These are phyloP conservation scores for Coemansia nantahalensis DNA, from an alignment of 192 early-diverging fungal genomes.

Conservation along the genomic window DNA sequence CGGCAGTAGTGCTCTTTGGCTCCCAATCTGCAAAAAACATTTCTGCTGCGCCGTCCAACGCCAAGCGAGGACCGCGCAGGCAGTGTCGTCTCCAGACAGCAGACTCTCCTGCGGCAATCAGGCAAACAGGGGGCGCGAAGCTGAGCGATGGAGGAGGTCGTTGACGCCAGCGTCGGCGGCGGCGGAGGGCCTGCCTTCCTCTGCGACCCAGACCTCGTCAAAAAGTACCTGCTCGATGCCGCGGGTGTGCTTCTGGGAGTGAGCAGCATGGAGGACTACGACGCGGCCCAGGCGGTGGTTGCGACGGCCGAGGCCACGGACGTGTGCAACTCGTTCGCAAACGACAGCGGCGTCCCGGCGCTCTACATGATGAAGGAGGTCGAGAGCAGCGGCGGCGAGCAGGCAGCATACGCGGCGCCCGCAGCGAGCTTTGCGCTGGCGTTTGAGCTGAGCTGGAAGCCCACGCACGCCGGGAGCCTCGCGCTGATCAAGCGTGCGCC, in stretches of 20 bases:
- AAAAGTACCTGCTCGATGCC: no score
- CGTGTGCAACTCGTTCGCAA: constrained; percentile 72
- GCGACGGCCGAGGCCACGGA: constrained; percentile 67
- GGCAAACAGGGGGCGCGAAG: no score
- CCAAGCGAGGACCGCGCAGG: no score
- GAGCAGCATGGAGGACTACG: background rate
- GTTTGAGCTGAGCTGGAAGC: constrained; percentile 73
- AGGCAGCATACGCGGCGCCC: constrained; percentile 10
- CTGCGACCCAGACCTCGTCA: no score
- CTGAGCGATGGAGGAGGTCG: no score
- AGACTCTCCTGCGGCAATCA: no score
- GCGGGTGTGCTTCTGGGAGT: no score
- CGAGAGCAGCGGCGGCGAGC: constrained; percentile 6
- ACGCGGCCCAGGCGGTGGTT: constrained; percentile 53
- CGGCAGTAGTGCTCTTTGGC: no score
- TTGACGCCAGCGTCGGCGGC: background rate
- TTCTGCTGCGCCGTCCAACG: no score
- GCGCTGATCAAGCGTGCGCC: constrained; percentile 75
- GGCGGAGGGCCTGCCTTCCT: background rate
- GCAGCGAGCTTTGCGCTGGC: constrained; percentile 56
- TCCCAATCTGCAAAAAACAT: no score
- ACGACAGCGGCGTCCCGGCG: constrained; percentile 66
- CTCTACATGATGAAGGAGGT: constrained; percentile 79
- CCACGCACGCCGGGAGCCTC: constrained; percentile 70
- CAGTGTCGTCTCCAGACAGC: no score